phyloP scores from a whole-genome alignment of 306 rosid genomes.

The Trifolium pratense region DNA sequence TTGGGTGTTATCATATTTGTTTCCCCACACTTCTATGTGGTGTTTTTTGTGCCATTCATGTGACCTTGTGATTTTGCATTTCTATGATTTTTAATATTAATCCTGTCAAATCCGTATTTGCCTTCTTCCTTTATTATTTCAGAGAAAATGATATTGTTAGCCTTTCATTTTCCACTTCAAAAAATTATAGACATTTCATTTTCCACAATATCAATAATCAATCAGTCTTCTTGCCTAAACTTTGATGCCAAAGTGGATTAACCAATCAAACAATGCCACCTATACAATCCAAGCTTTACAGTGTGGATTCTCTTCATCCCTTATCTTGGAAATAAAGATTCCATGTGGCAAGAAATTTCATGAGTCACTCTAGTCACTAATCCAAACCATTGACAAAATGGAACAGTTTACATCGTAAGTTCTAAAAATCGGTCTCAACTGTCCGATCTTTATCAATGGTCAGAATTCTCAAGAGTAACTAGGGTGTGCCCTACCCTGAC shows the following conservation, averaged over 20 bases:
- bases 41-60: constrained; percentile 41
- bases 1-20: constrained; percentile 37
- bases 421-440: neutral
- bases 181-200: neutral
- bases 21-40: constrained; percentile 46
- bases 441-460: neutral
- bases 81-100: constrained; percentile 24
- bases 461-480: too few species aligned
- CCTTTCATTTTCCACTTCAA: constrained; percentile 21
- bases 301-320: constrained; percentile 34
- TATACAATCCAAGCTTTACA: constrained; percentile 17
- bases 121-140: constrained; percentile 34
- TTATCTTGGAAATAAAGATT: neutral
- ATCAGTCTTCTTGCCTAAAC: constrained; percentile 17
- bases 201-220: constrained; percentile 27
- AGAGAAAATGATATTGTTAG: constrained; percentile 35
- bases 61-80: constrained; percentile 36
- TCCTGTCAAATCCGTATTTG: constrained; percentile 35
- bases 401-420: neutral
- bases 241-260: constrained; percentile 14
- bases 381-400: neutral
- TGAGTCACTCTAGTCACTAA: neutral
- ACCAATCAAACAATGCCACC: constrained; percentile 40
- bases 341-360: neutral
- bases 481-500: neutral